phyloP scores from a whole-genome alignment of 148 eudicot species.

The Rhododendron simsii region DNA sequence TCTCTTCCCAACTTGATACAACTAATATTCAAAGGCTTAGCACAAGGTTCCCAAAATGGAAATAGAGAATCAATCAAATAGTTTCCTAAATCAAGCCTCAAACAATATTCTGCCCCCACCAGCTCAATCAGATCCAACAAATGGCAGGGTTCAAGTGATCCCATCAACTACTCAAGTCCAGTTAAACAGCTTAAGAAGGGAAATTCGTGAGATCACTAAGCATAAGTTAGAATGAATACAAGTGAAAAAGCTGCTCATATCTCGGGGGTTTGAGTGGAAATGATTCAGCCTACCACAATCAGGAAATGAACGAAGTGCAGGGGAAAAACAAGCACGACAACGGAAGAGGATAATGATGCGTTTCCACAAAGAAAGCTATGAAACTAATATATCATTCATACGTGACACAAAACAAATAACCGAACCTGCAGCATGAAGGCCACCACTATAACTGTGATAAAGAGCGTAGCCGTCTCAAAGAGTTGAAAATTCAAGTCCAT shows the following conservation, averaged over 20 bases:
- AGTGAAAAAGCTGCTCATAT: not conserved
- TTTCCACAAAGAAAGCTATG: not conserved
- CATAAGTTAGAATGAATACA: not conserved
- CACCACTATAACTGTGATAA: conserved; percentile 88
- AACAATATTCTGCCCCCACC: not conserved
- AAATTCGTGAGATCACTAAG: not conserved
- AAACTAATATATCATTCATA: not conserved
- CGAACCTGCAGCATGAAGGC: conserved; percentile 96
- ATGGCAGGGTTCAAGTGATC: not conserved
- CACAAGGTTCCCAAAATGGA: not conserved
- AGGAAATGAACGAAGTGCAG: not conserved
- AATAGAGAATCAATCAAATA: not conserved
- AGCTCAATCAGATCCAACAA: not conserved
- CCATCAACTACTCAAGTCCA: not conserved
- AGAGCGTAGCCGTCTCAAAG: conserved; percentile 92
- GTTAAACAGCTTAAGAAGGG: not conserved
- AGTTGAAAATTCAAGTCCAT: conserved; percentile 96
- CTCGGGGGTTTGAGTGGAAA: not conserved
- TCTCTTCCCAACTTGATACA: not conserved
- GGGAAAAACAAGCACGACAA: not conserved
- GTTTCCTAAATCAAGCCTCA: conserved; percentile 1
- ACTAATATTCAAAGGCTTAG: not conserved
- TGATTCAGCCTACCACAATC: not conserved
- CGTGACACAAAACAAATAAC: conserved; percentile 1
- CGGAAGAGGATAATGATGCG: not conserved